Conservation (phyloP, 331 rosid species). For the Quercus lobata region DNA sequence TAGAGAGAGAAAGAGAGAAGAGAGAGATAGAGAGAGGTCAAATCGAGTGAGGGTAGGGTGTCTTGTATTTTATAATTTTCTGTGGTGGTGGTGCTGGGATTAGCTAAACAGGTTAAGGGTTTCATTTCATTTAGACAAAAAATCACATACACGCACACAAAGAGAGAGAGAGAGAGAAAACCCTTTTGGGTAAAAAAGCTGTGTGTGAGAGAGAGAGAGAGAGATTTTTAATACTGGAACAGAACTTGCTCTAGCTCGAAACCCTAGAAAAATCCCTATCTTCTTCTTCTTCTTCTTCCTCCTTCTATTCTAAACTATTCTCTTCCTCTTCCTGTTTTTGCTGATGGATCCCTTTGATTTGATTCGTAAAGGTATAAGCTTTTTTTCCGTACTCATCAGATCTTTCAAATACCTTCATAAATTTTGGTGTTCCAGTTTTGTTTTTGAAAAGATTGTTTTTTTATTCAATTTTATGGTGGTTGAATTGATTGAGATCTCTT, state of each 20-base stretch:
- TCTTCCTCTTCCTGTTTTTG: constrained; percentile 15
- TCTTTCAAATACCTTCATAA: constrained; percentile 33
- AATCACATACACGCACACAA: background rate
- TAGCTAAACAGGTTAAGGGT: constrained; percentile 11
- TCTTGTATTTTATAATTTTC: constrained; percentile 35
- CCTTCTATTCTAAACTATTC: constrained; percentile 7
- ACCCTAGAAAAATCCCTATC: constrained; percentile 13
- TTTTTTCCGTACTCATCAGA: constrained; percentile 16
- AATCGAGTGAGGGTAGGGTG: constrained; percentile 73
- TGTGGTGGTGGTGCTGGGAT: constrained; percentile 58
- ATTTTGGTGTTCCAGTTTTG: constrained; percentile 1
- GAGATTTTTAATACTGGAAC: constrained; percentile 3
- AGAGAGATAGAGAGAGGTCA: constrained; percentile 43
- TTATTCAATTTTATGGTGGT: constrained; percentile 6
- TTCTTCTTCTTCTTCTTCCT: constrained; percentile 11
- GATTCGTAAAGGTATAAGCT: constrained; percentile 71
- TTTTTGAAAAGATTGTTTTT: background rate
- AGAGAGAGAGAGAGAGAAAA: background rate
- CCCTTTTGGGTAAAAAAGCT: too few species aligned
- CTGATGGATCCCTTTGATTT: constrained; percentile 81
- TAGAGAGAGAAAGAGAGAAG: constrained; percentile 13
- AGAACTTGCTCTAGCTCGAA: constrained; percentile 38
- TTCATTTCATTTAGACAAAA: background rate
- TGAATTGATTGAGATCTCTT: constrained; percentile 47
- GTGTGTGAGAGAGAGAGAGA: constrained; percentile 9